These are phyloP conservation scores for Aurifilum marmelostoma DNA, from an alignment of 2,329 filamentous ascomycete species.

Conservation along the genomic window DNA sequence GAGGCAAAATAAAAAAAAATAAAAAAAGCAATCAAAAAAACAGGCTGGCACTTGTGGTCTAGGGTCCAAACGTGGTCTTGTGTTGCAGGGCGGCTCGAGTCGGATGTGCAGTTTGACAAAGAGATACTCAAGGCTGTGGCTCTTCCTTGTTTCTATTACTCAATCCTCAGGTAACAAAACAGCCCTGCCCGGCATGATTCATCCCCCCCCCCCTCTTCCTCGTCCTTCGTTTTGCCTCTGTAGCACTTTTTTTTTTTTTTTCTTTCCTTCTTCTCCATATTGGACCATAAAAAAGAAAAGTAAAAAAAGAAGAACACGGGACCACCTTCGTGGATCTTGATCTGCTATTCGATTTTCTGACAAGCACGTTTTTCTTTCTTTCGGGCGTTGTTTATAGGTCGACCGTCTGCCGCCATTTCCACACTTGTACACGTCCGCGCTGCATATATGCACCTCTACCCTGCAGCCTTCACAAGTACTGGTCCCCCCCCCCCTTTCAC, in stretches of 20 bases:
- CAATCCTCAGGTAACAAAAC: slow-evolving; percentile 28
- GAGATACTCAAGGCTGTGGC: slow-evolving; percentile 27
- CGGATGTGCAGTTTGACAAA: slow-evolving; percentile 25
- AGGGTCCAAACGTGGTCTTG: neutral
- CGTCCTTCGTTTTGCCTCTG: neutral
- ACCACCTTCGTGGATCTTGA: neutral
- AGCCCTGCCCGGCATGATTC: slow-evolving; percentile 19
- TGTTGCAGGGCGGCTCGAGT: slow-evolving; percentile 13
- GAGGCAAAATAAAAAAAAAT: neutral
- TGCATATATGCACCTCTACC: neutral
- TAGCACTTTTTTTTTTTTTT: neutral
- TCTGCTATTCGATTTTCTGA: neutral
- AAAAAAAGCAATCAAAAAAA: neutral
- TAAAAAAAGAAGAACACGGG: neutral
- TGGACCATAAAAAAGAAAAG: neutral
- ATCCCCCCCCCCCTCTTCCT: neutral
- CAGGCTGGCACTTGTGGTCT: neutral
- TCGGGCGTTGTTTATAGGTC: neutral
- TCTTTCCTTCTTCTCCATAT: neutral
- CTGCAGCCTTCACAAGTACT: too few species aligned
- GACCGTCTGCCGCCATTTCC: slow-evolving; percentile 5
- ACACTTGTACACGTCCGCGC: neutral
- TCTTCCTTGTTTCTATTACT: slow-evolving; percentile 27
- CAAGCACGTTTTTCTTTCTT: neutral
- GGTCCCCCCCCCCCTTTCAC: neutral